A percentile compares a stretch with the other conserved stretches of the same genome.
Conservation (phyloP, 1,139 yeast species). For the Scheffersomyces titani region DNA sequence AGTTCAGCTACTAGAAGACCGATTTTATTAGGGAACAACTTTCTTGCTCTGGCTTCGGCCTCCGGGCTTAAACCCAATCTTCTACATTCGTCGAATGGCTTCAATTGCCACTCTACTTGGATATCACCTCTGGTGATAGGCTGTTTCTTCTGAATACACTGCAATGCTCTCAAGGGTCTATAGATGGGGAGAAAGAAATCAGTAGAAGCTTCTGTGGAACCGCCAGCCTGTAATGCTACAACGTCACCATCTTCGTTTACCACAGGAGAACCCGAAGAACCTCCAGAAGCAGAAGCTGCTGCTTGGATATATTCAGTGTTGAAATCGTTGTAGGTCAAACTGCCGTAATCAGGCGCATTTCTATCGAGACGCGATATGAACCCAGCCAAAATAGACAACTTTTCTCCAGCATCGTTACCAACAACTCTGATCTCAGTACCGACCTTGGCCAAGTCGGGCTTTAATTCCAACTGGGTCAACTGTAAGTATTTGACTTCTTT, state of each 20-base stretch:
- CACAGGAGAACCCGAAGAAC: slow-evolving; percentile 95
- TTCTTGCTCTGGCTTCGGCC: slow-evolving; percentile 71
- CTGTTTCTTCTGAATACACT: slow-evolving; percentile 59
- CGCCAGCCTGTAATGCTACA: slow-evolving; percentile 94
- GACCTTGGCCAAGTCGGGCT: slow-evolving; percentile 82
- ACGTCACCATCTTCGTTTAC: slow-evolving; percentile 85
- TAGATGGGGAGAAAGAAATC: slow-evolving; percentile 88
- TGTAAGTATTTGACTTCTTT: slow-evolving; percentile 69
- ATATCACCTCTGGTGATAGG: slow-evolving; percentile 76
- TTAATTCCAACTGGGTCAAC: slow-evolving; percentile 63
- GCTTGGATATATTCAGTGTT: slow-evolving; percentile 96
- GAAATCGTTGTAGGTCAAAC: slow-evolving; percentile 87
- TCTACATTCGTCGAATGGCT: slow-evolving; percentile 89
- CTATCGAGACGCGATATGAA: slow-evolving; percentile 89
- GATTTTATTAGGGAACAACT: slow-evolving; percentile 68
- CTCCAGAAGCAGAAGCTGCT: slow-evolving; percentile 94
- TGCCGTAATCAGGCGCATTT: slow-evolving; percentile 94
- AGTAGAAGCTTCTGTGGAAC: slow-evolving; percentile 86
- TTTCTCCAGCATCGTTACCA: slow-evolving; percentile 97
- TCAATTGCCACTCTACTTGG: slow-evolving; percentile 86
- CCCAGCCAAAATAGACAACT: slow-evolving; percentile 83
- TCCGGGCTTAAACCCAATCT: slow-evolving; percentile 80
- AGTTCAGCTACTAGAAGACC: slow-evolving; percentile 86
- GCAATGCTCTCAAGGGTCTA: slow-evolving; percentile 78
- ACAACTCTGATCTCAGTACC: slow-evolving; percentile 93